phyloP scores from a whole-genome alignment of 192 early-diverging fungal genomes.

The Coemansia erecta region DNA sequence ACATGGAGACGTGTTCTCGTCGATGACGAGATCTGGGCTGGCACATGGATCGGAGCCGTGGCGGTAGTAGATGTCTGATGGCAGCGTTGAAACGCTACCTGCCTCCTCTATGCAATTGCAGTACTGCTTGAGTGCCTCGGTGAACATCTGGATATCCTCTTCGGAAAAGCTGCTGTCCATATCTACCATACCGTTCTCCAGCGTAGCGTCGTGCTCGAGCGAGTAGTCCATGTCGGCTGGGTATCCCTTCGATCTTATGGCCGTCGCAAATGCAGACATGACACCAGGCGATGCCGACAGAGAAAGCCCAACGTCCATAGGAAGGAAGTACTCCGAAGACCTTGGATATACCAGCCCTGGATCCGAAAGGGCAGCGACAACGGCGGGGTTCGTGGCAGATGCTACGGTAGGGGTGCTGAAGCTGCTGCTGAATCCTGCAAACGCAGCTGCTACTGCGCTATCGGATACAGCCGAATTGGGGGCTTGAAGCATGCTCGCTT shows the following conservation, averaged over 20 bases:
- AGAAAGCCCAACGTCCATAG: not conserved
- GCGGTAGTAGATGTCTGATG: no score
- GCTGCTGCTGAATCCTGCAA: no score
- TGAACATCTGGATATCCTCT: conserved; percentile 13
- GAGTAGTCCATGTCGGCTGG: not conserved
- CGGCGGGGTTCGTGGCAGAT: not conserved
- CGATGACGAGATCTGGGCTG: not conserved
- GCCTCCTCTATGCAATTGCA: conserved; percentile 3
- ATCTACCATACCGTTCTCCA: not conserved
- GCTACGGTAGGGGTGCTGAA: no score
- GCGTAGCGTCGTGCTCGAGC: not conserved
- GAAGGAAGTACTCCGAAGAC: not conserved
- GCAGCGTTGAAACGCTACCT: no score
- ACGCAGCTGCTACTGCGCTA: no score
- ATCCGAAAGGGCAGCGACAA: not conserved
- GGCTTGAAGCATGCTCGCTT: no score
- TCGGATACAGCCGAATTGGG: no score
- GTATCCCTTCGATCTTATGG: conserved; percentile 1
- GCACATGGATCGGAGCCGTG: no score
- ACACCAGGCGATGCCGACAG: conserved; percentile 6
- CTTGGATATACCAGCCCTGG: no score
- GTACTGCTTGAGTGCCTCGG: conserved; percentile 16
- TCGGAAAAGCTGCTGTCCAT: not conserved
- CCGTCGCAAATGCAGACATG: conserved; percentile 28
- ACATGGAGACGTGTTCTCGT: not conserved